Base-by-base conservation (phyloP, 106 monocot genomes). In the Dendrobium huoshanense region DNA sequence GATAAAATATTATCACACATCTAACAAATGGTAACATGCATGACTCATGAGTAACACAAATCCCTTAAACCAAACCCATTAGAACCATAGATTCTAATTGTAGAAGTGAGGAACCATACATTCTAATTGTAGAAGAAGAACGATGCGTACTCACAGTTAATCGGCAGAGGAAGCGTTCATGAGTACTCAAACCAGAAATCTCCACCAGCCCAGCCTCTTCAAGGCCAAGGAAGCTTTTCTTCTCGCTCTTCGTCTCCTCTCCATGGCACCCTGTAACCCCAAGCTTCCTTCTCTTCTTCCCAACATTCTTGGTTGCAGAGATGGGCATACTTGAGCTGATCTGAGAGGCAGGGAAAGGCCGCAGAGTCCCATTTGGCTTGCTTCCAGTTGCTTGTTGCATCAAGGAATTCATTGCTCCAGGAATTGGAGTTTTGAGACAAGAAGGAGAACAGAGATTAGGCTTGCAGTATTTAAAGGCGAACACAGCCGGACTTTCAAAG, bases 121-220 rank as follows among this genome's bases (percentile, higher is more conserved):
- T n/a, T n/a, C n/a, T n/a, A n/a, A n/a, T n/a, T n/a, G n/a, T 56
- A 18, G 31, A 51, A 61, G 10, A 10, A 5, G 24, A n/a, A 31
- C 41, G 33, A 49, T 3, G 22, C 55, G 29, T 47, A 79, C 91
- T 27, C 80, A 95, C 89, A 0, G 91, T 96, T 33, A 96, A 80
- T 77, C 91, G 87, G 68, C 91, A 94, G 20, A 96, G 87, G 82
- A 93, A 93, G 41, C 86, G 80, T 73, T 94, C 96, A 33, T 96
- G 96, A 4, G 91, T 88, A 88, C 89, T 87, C 47, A 96, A 91
- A 4, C 96, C 96, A 43, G 96, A 96, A 16, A 96, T 87, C 84
- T 96, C 96, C 24, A 93, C 93, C 55, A 93, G 78, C 2, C 93
- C 93, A 24, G 96, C 96, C 85, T 93, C 96, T 64, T 91, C 93